phyloP scores from a whole-genome alignment of 2,329 filamentous ascomycete genomes.

The Parascedosporium putredinis region DNA sequence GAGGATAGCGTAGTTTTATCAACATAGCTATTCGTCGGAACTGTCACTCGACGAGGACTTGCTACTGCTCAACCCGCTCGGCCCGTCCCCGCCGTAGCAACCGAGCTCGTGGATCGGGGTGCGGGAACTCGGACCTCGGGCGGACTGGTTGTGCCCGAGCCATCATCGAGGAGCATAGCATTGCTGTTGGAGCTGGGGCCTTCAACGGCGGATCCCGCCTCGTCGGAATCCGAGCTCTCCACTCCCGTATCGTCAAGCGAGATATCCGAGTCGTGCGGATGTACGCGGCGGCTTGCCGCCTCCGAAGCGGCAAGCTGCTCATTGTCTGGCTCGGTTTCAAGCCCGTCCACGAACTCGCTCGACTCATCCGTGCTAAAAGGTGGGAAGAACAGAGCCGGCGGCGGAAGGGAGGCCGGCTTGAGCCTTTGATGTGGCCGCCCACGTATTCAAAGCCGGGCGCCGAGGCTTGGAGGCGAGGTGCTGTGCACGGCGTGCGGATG shows the following conservation, averaged over 20 bases:
- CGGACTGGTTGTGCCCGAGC: not conserved
- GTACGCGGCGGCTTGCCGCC: not conserved
- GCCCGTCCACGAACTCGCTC: conserved; percentile 20
- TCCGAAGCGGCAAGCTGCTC: conserved; percentile 20
- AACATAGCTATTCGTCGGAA: not conserved
- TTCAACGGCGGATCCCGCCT: not conserved
- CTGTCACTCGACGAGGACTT: not conserved
- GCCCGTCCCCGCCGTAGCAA: conserved; percentile 4
- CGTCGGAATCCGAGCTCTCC: not conserved
- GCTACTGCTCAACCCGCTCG: conserved; percentile 6
- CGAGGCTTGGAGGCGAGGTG: conserved; percentile 10
- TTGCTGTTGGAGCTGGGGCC: not conserved
- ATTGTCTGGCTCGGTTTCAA: conserved; percentile 18
- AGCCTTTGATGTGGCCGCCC: conserved; percentile 30
- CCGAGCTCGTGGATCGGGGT: not conserved
- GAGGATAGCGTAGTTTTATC: too few species aligned
- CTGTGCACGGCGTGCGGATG: conserved; percentile 6
- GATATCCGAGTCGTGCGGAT: not conserved
- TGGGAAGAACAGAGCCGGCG: conserved; percentile 40
- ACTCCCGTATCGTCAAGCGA: not conserved
- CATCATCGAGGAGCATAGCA: not conserved
- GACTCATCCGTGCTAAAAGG: conserved; percentile 32
- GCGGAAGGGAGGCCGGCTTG: conserved; percentile 38
- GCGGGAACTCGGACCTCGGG: not conserved
- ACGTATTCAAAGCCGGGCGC: conserved; percentile 35